phyloP scores from a whole-genome alignment of 2,329 filamentous ascomycete species.

The Ophiostoma sp. region DNA sequence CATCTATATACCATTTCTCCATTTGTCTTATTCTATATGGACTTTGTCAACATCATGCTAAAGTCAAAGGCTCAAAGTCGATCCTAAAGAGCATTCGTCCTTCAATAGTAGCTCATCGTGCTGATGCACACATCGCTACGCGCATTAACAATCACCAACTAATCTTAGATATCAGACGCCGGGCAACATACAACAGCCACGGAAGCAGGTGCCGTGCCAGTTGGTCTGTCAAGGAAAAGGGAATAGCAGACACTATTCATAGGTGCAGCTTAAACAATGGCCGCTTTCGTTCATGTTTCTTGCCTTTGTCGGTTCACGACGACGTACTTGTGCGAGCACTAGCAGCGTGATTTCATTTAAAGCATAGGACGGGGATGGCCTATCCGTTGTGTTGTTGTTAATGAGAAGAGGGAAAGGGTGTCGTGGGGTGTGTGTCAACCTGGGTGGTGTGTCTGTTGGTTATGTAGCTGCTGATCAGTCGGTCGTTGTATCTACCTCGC shows the following conservation, averaged over 20 bases:
- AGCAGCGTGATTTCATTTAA: not conserved
- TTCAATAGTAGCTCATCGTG: too few species aligned
- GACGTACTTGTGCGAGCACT: not conserved
- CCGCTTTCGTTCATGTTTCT: not conserved
- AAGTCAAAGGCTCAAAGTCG: too few species aligned
- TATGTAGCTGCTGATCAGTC: too few species aligned
- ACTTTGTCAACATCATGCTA: not conserved
- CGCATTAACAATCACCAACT: not conserved
- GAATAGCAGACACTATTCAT: not conserved
- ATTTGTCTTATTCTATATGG: not conserved
- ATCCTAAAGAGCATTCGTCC: too few species aligned
- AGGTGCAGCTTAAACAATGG: not conserved
- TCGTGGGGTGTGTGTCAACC: too few species aligned
- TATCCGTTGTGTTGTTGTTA: too few species aligned
- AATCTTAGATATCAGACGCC: not conserved
- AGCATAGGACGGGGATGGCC: too few species aligned
- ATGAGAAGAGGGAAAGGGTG: too few species aligned
- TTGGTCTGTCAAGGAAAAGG: not conserved
- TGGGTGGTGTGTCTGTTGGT: too few species aligned
- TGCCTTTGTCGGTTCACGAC: not conserved
- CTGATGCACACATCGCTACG: too few species aligned
- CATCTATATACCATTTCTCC: not conserved
- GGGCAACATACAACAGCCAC: constrained; percentile 7
- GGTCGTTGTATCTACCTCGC: too few species aligned
- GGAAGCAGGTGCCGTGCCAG: not conserved